These are phyloP conservation scores for Rhodamnia rubescens DNA, from an alignment of 345 rosid genomes.

Conservation along the genomic window DNA sequence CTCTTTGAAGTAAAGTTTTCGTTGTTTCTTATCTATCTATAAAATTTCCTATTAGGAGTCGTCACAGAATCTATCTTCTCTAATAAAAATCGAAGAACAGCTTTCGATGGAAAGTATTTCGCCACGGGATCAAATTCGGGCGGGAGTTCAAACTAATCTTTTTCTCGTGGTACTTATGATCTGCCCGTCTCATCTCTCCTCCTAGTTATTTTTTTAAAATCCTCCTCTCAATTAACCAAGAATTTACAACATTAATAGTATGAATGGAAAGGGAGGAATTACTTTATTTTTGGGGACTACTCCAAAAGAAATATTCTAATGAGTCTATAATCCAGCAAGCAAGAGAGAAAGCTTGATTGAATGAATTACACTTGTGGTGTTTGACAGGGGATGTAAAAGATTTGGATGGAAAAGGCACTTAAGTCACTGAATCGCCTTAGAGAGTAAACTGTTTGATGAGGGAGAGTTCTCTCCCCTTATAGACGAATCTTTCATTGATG, in stretches of 20 bases:
- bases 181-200: not conserved
- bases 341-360: not conserved
- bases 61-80: no score
- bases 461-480: constrained; percentile 46
- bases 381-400: not conserved
- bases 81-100: no score
- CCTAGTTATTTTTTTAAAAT: not conserved
- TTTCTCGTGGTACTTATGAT: not conserved
- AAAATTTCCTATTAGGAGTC: no score
- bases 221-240: not conserved
- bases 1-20: no score
- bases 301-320: not conserved
- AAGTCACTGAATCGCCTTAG: constrained; percentile 11
- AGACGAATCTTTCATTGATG: constrained; percentile 34
- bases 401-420: not conserved
- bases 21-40: no score
- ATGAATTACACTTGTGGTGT: not conserved
- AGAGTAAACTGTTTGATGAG: constrained; percentile 30
- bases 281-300: not conserved
- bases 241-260: not conserved
- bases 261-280: not conserved
- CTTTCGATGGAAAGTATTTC: no score
- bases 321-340: not conserved
- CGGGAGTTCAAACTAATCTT: not conserved
- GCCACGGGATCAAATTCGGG: no score